Conservation (phyloP, 305 asterid genomes). For the Fraxinus greggii region DNA sequence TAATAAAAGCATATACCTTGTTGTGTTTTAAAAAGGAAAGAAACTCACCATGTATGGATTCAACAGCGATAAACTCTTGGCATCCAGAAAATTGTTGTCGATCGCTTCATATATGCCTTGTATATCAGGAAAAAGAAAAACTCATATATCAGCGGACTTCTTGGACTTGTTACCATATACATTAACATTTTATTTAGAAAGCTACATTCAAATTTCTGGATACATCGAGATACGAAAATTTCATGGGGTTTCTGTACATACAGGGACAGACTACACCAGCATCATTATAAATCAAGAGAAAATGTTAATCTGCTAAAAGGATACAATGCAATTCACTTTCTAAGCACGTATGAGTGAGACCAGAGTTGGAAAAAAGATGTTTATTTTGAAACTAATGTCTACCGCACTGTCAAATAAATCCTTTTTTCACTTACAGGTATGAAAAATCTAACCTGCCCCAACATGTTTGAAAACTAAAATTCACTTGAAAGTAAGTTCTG, state of each 20-base stretch:
- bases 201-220: neutral
- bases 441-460: neutral
- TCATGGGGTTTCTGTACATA: neutral
- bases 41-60: constrained; percentile 82
- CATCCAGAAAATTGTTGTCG: constrained; percentile 59
- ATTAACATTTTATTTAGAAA: neutral
- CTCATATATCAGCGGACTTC: constrained; percentile 4
- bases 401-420: neutral
- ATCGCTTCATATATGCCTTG: constrained; percentile 82
- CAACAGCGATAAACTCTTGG: constrained; percentile 69
- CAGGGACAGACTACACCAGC: neutral
- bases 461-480: neutral
- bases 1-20: neutral
- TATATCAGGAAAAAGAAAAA: constrained; percentile 27
- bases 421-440: neutral
- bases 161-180: constrained; percentile 15
- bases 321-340: neutral
- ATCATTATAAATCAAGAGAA: neutral
- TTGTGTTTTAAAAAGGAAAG: neutral
- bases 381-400: neutral
- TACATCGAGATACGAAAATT: neutral
- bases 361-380: neutral
- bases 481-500: neutral
- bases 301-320: neutral
- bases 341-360: neutral